phyloP scores from a whole-genome alignment of 768 basidiomycete species.

The Boletus rubroflammeus region DNA sequence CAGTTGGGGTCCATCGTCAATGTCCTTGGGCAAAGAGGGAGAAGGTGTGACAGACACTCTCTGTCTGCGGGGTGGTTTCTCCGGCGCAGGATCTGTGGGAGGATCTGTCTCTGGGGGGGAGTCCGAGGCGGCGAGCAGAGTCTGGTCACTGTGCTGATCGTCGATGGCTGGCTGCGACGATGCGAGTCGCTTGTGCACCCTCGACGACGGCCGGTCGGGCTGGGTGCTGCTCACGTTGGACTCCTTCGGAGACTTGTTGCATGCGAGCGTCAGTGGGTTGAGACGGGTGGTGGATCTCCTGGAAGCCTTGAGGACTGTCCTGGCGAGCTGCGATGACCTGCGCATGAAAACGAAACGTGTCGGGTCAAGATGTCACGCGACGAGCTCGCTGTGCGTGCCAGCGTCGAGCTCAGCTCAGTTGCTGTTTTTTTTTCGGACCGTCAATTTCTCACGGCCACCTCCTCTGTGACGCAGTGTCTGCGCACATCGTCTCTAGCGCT shows the following conservation, averaged over 20 bases:
- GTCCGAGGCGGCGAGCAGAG: constrained; percentile 10
- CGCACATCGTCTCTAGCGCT: not conserved
- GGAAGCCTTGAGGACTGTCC: constrained; percentile 57
- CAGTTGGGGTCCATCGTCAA: constrained; percentile 40
- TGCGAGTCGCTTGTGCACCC: constrained; percentile 24
- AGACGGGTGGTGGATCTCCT: constrained; percentile 1
- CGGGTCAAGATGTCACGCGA: constrained; percentile 45
- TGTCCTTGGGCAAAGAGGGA: constrained; percentile 13
- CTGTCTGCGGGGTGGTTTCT: constrained; percentile 25
- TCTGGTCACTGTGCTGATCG: constrained; percentile 13
- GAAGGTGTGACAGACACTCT: constrained; percentile 2
- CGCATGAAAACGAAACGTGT: constrained; percentile 68
- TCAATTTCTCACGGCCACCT: constrained; percentile 13
- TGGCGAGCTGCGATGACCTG: constrained; percentile 63
- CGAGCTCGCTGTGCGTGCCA: constrained; percentile 4
- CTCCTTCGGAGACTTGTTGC: constrained; percentile 24
- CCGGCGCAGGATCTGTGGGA: constrained; percentile 18
- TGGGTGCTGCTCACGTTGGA: constrained; percentile 5
- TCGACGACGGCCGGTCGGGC: constrained; percentile 9
- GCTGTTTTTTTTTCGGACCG: not conserved
- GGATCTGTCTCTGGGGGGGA: constrained; percentile 27
- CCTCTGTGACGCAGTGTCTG: not conserved
- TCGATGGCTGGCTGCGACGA: constrained; percentile 19
- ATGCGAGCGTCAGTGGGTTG: constrained; percentile 14
- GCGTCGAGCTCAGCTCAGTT: not conserved